Conservation (phyloP, 345 rosid species). For the Linum lewisii region DNA sequence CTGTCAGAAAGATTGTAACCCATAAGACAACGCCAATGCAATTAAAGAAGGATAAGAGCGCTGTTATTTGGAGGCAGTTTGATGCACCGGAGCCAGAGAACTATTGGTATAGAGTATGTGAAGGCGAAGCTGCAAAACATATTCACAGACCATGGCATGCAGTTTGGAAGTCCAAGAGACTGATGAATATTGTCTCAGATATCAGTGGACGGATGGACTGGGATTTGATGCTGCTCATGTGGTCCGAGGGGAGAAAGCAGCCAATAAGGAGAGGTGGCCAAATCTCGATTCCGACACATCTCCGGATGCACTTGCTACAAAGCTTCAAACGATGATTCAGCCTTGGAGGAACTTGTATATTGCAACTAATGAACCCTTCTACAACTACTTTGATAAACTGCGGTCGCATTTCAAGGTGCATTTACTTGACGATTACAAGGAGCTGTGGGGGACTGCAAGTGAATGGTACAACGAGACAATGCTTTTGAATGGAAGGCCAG, state of each 20-base stretch:
- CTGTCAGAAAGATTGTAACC: slow-evolving; percentile 61
- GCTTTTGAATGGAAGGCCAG: slow-evolving; percentile 48
- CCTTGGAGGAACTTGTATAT: slow-evolving; percentile 74
- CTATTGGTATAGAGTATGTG: slow-evolving; percentile 92
- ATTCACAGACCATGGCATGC: slow-evolving; percentile 81
- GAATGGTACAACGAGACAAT: slow-evolving; percentile 88
- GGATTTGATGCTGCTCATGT: slow-evolving; percentile 91
- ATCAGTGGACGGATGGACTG: slow-evolving; percentile 91
- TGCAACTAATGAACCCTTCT: slow-evolving; percentile 78
- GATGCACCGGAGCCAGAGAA: slow-evolving; percentile 79
- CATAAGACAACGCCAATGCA: slow-evolving; percentile 59
- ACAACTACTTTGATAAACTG: slow-evolving; percentile 80
- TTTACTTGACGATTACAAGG: slow-evolving; percentile 73
- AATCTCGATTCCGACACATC: slow-evolving; percentile 77
- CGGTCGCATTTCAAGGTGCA: slow-evolving; percentile 83
- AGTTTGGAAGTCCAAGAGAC: slow-evolving; percentile 85
- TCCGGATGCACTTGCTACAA: slow-evolving; percentile 54
- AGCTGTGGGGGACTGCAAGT: slow-evolving; percentile 65
- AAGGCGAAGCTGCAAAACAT: slow-evolving; percentile 66
- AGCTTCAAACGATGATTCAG: slow-evolving; percentile 49
- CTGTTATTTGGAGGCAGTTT: slow-evolving; percentile 81
- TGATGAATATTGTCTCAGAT: slow-evolving; percentile 81
- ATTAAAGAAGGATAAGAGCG: slow-evolving; percentile 66
- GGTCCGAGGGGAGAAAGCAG: slow-evolving; percentile 83
- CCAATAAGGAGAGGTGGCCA: slow-evolving; percentile 81